Percentiles rank a stretch among this genome's conserved stretches.
Evolutionary conservation across 2,329 filamentous ascomycete species (phyloP).

Genomic region (Ceratocystis alfenasii): DNA sequence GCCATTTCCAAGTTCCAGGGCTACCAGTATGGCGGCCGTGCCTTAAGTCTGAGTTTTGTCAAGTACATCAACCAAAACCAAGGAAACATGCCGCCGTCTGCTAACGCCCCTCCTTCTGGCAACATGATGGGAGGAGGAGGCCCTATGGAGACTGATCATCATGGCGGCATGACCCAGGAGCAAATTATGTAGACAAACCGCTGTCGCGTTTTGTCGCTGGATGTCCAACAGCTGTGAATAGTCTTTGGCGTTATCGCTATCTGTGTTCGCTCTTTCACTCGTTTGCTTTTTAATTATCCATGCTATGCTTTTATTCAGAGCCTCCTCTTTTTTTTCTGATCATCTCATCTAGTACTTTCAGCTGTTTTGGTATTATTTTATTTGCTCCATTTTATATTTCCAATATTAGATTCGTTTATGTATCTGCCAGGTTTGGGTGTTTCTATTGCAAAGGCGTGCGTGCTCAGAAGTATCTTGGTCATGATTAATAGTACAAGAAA

Average conservation of each 20-base stretch:
- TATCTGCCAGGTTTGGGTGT: not conserved
- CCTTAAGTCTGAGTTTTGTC: conserved; percentile 84
- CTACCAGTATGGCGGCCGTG: conserved; percentile 92
- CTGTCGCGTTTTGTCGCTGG: not conserved
- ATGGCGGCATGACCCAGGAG: conserved; percentile 68
- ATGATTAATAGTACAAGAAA: no score
- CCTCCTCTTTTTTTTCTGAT: not conserved
- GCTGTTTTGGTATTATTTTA: not conserved
- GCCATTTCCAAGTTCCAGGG: conserved; percentile 95
- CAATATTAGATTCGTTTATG: not conserved
- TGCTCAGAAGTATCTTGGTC: no score
- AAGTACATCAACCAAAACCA: conserved; percentile 62
- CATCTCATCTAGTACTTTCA: not conserved
- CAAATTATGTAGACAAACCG: conserved; percentile 68
- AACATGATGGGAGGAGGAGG: conserved; percentile 44
- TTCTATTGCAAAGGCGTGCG: no score
- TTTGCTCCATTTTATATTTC: not conserved
- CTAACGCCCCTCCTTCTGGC: conserved; percentile 7
- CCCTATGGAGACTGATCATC: conserved; percentile 68
- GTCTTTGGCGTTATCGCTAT: not conserved
- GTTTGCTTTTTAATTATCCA: conserved; percentile 7
- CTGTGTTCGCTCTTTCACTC: conserved; percentile 14
- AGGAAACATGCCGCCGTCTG: not conserved
- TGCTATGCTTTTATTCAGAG: conserved; percentile 9
- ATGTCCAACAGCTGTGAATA: not conserved